Conservation (phyloP, 768 basidiomycete species). For the Lentinus tigrinus region DNA sequence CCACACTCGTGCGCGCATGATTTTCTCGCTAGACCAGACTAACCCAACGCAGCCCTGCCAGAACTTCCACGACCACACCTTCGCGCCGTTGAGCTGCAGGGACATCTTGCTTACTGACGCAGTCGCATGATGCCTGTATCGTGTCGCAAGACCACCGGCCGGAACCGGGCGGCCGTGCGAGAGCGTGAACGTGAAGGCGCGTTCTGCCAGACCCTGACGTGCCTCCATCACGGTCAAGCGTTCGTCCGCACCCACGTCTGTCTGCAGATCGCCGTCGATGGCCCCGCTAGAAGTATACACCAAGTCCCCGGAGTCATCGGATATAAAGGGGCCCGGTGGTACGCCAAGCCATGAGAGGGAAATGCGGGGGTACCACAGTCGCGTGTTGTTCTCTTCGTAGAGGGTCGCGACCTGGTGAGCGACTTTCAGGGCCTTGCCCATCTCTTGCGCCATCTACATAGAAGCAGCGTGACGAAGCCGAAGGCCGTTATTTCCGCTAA, state of each 20-base stretch:
- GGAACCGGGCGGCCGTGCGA: constrained; percentile 9
- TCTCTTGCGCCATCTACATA: constrained; percentile 48
- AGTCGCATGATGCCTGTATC: constrained; percentile 2
- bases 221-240: constrained; percentile 32
- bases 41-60: constrained; percentile 17
- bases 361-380: constrained; percentile 41
- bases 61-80: constrained; percentile 8
- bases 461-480: not conserved
- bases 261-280: not conserved
- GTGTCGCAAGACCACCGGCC: constrained; percentile 5
- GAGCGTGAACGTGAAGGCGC: constrained; percentile 13
- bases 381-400: constrained; percentile 32
- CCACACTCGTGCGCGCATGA: constrained; percentile 31
- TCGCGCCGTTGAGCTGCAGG: not conserved
- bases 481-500: not conserved
- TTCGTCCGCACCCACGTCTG: constrained; percentile 19
- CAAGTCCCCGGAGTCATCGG: constrained; percentile 25
- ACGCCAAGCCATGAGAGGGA: constrained; percentile 44
- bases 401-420: constrained; percentile 28
- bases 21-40: constrained; percentile 21
- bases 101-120: constrained; percentile 6
- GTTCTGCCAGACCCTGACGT: constrained; percentile 34
- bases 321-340: constrained; percentile 31
- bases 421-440: constrained; percentile 35
- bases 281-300: not conserved